Percentiles rank a stretch among this genome's conserved stretches.
Evolutionary conservation across 176 grass and related monocot genomes (phyloP).

Genomic region (Urochloa ruziziensis): DNA sequence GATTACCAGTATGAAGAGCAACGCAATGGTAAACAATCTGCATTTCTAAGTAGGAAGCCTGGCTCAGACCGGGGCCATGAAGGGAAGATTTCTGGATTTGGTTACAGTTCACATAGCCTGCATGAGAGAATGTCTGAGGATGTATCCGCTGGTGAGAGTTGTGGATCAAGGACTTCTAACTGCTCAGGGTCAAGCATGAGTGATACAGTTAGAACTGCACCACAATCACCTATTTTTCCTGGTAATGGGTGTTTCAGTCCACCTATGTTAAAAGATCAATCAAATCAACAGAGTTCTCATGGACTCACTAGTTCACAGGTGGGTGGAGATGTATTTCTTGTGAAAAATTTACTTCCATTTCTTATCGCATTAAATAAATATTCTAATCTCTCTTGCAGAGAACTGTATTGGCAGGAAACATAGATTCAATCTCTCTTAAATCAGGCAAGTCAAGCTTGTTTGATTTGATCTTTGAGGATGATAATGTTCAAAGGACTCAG

Average conservation of each 20-base stretch:
- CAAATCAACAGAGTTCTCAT: slow-evolving; percentile 11
- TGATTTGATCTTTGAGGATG: slow-evolving; percentile 47
- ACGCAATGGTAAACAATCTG: slow-evolving; percentile 51
- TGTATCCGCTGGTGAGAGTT: slow-evolving; percentile 54
- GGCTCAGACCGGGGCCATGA: slow-evolving; percentile 73
- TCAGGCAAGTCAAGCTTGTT: slow-evolving; percentile 53
- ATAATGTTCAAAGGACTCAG: slow-evolving; percentile 14
- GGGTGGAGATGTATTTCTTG: slow-evolving; percentile 4
- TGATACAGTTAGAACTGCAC: slow-evolving; percentile 35
- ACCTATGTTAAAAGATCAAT: slow-evolving; percentile 29
- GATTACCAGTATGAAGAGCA: slow-evolving; percentile 89
- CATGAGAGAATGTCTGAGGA: slow-evolving; percentile 59
- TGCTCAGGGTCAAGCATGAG: slow-evolving; percentile 54
- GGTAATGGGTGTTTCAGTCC: slow-evolving; percentile 43
- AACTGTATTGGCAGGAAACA: slow-evolving; percentile 49
- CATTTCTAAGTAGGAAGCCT: slow-evolving; percentile 72
- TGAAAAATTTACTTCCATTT: neutral
- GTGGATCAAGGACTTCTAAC: slow-evolving; percentile 48
- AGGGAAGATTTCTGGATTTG: slow-evolving; percentile 66
- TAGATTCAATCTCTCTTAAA: slow-evolving; percentile 49
- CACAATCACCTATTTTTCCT: slow-evolving; percentile 58
- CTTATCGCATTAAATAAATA: neutral
- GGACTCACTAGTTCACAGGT: slow-evolving; percentile 35
- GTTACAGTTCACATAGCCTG: slow-evolving; percentile 52
- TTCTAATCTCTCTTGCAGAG: slow-evolving; percentile 49